These are phyloP conservation scores for Endoconidiophora polonica DNA, from an alignment of 2,329 filamentous ascomycete species.

Conservation along the genomic window DNA sequence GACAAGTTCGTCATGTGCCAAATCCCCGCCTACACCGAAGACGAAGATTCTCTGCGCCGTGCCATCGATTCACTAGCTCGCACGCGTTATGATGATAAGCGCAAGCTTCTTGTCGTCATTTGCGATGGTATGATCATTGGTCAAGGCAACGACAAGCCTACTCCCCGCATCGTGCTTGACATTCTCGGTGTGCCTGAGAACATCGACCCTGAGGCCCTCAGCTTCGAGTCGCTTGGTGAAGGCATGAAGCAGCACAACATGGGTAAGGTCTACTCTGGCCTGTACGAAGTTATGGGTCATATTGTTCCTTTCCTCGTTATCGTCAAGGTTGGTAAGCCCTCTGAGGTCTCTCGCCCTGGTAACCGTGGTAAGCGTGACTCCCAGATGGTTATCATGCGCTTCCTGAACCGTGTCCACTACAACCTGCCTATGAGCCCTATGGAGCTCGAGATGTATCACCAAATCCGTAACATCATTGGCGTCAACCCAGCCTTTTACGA, in stretches of 20 bases:
- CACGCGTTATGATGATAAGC: constrained; percentile 96
- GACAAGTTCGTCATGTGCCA: constrained; percentile 98
- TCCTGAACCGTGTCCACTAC: constrained; percentile 98
- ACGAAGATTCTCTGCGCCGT: constrained; percentile 90
- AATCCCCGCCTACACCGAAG: constrained; percentile 94
- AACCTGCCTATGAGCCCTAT: constrained; percentile 90
- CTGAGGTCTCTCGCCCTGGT: constrained; percentile 82
- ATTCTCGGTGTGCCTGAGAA: constrained; percentile 90
- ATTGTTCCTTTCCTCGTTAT: constrained; percentile 96
- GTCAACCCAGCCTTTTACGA: constrained; percentile 98
- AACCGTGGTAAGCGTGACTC: constrained; percentile 99
- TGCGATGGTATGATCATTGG: constrained; percentile 99
- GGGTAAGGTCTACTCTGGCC: constrained; percentile 94
- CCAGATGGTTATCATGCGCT: constrained; percentile 96
- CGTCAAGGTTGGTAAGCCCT: constrained; percentile 95
- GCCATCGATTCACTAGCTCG: constrained; percentile 90
- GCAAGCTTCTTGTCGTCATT: constrained; percentile 80
- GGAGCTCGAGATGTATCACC: constrained; percentile 96
- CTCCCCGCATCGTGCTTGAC: constrained; percentile 87
- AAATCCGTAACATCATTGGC: constrained; percentile 96
- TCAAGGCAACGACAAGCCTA: constrained; percentile 91
- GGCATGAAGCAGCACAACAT: constrained; percentile 98
- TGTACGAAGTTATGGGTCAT: constrained; percentile 95
- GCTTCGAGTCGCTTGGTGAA: constrained; percentile 91
- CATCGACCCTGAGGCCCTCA: constrained; percentile 86